Percentiles rank a stretch among this genome's conserved stretches.
These are phyloP conservation scores for Fomitopsis schrenkii DNA, from an alignment of 1,284 basidiomycete genomes.

Conservation along the genomic window DNA sequence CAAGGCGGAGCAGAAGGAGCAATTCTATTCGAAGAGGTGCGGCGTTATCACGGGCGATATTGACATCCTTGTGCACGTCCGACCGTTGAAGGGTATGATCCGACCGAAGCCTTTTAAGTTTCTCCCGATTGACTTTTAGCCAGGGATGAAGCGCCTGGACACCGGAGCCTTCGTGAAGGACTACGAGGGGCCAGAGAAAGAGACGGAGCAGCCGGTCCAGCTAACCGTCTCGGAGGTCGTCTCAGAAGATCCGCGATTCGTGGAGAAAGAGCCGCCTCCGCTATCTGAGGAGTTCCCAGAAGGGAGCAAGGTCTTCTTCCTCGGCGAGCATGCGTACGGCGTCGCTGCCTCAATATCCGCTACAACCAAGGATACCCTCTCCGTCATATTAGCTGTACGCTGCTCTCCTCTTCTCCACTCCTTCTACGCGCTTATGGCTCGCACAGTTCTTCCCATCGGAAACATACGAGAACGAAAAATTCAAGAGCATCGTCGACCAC, in stretches of 20 bases:
- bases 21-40: slow-evolving; percentile 84
- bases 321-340: slow-evolving; percentile 93
- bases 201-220: slow-evolving; percentile 84
- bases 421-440: not conserved
- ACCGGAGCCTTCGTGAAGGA: slow-evolving; percentile 93
- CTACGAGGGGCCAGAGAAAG: slow-evolving; percentile 81
- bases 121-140: slow-evolving; percentile 6
- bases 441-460: slow-evolving; percentile 84
- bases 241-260: slow-evolving; percentile 85
- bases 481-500: slow-evolving; percentile 61
- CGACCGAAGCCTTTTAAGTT: not conserved
- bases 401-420: not conserved
- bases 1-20: slow-evolving; percentile 79
- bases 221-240: slow-evolving; percentile 74
- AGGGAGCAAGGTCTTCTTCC: slow-evolving; percentile 91
- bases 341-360: slow-evolving; percentile 85
- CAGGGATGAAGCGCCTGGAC: slow-evolving; percentile 85
- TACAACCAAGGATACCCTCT: slow-evolving; percentile 65
- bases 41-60: slow-evolving; percentile 85
- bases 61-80: slow-evolving; percentile 79
- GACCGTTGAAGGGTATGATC: slow-evolving; percentile 77
- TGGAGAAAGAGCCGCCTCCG: slow-evolving; percentile 81
- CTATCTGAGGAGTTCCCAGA: slow-evolving; percentile 88
- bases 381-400: slow-evolving; percentile 74
- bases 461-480: slow-evolving; percentile 72